phyloP scores from a whole-genome alignment of 306 rosid species.

The Medicago truncatula region MtrunA17r5.0-ANR NC_053047.1:41009001-41009500 shows the following conservation, averaged over 20 bases:
- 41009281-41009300: constrained; percentile 29
- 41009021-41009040: not conserved
- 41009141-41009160: constrained; percentile 31
- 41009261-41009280: constrained; percentile 25
- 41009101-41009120: not conserved
- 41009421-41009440: constrained; percentile 2
- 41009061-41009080: constrained; percentile 25
- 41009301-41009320: constrained; percentile 35
- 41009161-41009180: not conserved
- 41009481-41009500: not conserved
- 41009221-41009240: constrained; percentile 22
- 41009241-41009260: constrained; percentile 41
- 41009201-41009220: not conserved
- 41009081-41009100: not conserved
- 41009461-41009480: no score
- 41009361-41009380: not conserved
- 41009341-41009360: not conserved
- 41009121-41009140: not conserved
- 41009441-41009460: not conserved
- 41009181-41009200: not conserved
- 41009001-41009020: not conserved
- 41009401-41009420: not conserved
- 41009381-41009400: not conserved
- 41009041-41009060: constrained; percentile 14
- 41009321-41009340: not conserved